Percentiles rank a stretch among this genome's conserved stretches.
These are phyloP conservation scores for Ogataea glucozyma DNA, from an alignment of 805 yeast species.

Conservation along the genomic window DNA sequence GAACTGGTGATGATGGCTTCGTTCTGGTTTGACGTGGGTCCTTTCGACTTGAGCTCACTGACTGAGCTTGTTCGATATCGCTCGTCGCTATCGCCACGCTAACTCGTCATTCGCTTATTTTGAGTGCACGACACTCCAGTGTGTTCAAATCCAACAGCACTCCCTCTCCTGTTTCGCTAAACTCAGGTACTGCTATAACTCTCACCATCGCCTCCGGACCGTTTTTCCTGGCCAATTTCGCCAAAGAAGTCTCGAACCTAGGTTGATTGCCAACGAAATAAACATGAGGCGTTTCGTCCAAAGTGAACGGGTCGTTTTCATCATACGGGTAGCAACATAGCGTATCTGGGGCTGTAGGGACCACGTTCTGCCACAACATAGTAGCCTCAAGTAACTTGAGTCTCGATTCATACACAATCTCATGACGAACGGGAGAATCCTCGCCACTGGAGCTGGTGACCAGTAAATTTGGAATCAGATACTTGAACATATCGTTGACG, in stretches of 20 bases:
- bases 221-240: slow-evolving; percentile 38
- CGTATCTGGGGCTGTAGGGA: slow-evolving; percentile 97
- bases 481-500: slow-evolving; percentile 72
- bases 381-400: slow-evolving; percentile 64
- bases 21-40: no score
- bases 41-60: no score
- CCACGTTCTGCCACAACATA: slow-evolving; percentile 78
- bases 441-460: slow-evolving; percentile 21
- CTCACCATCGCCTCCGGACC: slow-evolving; percentile 40
- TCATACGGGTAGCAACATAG: slow-evolving; percentile 84
- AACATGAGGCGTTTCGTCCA: slow-evolving; percentile 82
- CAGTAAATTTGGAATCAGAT: slow-evolving; percentile 47
- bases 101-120: no score
- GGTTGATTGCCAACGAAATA: slow-evolving; percentile 87
- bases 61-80: no score
- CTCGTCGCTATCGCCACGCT: no score
- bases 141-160: slow-evolving; percentile 62
- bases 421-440: slow-evolving; percentile 29
- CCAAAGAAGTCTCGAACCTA: slow-evolving; percentile 47
- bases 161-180: slow-evolving; percentile 61
- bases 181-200: slow-evolving; percentile 70
- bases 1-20: no score
- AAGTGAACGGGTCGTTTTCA: slow-evolving; percentile 74
- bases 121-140: slow-evolving; percentile 54
- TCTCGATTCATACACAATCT: slow-evolving; percentile 55